These are phyloP conservation scores for Lactarius trivialis DNA, from an alignment of 768 basidiomycete species.

Conservation along the genomic window DNA sequence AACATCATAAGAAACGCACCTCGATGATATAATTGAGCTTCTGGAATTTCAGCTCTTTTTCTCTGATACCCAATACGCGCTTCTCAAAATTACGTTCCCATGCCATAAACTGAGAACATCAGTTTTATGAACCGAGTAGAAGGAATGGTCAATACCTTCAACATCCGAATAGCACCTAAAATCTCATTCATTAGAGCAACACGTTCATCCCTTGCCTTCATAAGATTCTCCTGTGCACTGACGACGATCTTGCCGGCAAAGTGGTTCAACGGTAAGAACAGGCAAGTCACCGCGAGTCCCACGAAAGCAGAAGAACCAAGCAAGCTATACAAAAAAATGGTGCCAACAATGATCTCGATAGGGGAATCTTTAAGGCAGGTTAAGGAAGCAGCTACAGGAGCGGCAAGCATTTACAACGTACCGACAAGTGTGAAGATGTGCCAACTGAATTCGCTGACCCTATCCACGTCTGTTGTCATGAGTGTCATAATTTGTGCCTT, in stretches of 20 bases:
- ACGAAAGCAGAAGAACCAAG: constrained; percentile 74
- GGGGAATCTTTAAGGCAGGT: constrained; percentile 57
- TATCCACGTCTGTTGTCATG: constrained; percentile 92
- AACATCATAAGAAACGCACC: constrained; percentile 31
- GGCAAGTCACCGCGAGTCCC: constrained; percentile 69
- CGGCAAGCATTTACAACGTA: constrained; percentile 28
- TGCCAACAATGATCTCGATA: constrained; percentile 70
- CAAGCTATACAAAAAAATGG: constrained; percentile 67
- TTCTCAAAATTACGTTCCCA: constrained; percentile 89
- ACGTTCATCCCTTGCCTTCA: constrained; percentile 89
- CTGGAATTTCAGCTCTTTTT: constrained; percentile 79
- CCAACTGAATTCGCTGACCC: constrained; percentile 80
- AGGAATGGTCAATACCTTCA: constrained; percentile 43
- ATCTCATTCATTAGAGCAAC: constrained; percentile 93
- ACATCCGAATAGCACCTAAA: constrained; percentile 83
- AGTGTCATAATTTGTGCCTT: constrained; percentile 87
- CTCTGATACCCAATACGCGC: constrained; percentile 62
- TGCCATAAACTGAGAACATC: constrained; percentile 75
- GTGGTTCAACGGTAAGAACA: constrained; percentile 70
- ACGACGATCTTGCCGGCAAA: constrained; percentile 76
- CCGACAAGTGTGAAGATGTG: constrained; percentile 71
- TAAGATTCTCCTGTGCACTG: constrained; percentile 72
- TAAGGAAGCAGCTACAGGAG: background rate
- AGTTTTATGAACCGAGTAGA: background rate
- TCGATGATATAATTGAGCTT: constrained; percentile 85